These are phyloP conservation scores for Metrosideros polymorpha DNA, from an alignment of 441 rosid genomes.

Conservation along the genomic window DNA sequence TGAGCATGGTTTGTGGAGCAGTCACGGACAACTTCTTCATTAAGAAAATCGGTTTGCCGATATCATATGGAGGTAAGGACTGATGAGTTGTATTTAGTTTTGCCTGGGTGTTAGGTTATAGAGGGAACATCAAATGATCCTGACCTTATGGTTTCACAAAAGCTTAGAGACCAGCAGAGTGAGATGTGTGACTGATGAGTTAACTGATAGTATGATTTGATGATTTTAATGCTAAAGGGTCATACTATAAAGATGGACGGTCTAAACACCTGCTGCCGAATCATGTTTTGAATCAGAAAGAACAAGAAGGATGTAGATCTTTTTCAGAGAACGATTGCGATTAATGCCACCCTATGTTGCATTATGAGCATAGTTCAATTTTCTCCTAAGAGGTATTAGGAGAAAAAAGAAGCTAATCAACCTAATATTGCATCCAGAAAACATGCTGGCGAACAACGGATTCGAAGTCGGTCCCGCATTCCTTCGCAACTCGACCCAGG, in stretches of 20 bases:
- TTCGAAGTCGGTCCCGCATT: slow-evolving; percentile 50
- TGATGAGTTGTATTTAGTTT: background rate
- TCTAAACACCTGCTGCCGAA: background rate
- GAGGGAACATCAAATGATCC: background rate
- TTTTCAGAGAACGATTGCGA: background rate
- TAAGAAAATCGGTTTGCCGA: background rate
- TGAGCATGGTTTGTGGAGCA: slow-evolving; percentile 36
- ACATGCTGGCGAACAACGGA: slow-evolving; percentile 39
- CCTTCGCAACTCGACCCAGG: slow-evolving; percentile 26
- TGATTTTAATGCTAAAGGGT: background rate
- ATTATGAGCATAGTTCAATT: no score
- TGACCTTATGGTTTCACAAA: background rate
- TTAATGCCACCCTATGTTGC: background rate
- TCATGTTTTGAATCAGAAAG: background rate
- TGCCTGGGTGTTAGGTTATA: background rate
- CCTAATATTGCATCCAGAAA: slow-evolving; percentile 10
- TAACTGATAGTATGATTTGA: no score
- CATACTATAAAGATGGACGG: background rate
- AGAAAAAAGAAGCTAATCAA: background rate
- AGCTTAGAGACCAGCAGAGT: background rate
- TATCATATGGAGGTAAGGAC: background rate
- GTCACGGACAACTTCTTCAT: slow-evolving; percentile 21
- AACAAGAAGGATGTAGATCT: background rate
- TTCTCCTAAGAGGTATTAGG: no score
- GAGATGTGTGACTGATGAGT: background rate